phyloP scores from a whole-genome alignment of 495 filamentous ascomycete species.

The Trichoderma erinaceum region DNA sequence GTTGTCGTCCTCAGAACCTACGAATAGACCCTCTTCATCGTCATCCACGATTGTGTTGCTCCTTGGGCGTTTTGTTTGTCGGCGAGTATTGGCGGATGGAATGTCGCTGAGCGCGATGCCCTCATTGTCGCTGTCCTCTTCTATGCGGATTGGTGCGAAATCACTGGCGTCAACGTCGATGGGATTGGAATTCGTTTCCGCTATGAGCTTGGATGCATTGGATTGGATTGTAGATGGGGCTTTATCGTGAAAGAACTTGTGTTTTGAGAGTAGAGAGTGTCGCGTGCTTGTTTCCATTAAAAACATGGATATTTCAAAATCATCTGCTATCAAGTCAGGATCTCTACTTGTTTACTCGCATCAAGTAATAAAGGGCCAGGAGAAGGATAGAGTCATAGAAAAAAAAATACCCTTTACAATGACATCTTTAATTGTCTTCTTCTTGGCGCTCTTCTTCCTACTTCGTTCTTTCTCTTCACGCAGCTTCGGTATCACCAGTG shows the following conservation, averaged over 20 bases:
- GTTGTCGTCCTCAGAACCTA: neutral
- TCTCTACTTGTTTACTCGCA: neutral
- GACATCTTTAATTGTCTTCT: constrained; percentile 80
- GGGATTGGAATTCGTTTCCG: constrained; percentile 45
- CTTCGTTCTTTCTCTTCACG: constrained; percentile 74
- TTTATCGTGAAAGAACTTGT: constrained; percentile 61
- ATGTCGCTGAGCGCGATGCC: constrained; percentile 38
- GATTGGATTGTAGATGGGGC: constrained; percentile 47
- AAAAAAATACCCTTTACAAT: constrained; percentile 62
- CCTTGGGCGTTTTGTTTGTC: constrained; percentile 23
- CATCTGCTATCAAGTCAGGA: constrained; percentile 52
- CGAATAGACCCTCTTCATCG: constrained; percentile 11
- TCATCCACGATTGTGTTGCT: constrained; percentile 22
- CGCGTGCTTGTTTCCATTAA: constrained; percentile 81
- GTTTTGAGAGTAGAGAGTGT: constrained; percentile 79
- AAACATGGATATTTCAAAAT: constrained; percentile 92
- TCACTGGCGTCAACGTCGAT: constrained; percentile 41
- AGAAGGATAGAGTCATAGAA: neutral
- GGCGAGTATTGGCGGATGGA: constrained; percentile 33
- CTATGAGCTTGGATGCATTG: constrained; percentile 53
- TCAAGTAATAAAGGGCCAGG: neutral
- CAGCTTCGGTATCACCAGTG: constrained; percentile 81
- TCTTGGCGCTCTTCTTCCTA: constrained; percentile 48
- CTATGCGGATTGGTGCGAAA: constrained; percentile 22
- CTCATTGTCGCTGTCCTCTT: constrained; percentile 35